Evolutionary conservation across 2,329 filamentous ascomycete species (phyloP).

Genomic region (Penicillium sp.): DNA sequence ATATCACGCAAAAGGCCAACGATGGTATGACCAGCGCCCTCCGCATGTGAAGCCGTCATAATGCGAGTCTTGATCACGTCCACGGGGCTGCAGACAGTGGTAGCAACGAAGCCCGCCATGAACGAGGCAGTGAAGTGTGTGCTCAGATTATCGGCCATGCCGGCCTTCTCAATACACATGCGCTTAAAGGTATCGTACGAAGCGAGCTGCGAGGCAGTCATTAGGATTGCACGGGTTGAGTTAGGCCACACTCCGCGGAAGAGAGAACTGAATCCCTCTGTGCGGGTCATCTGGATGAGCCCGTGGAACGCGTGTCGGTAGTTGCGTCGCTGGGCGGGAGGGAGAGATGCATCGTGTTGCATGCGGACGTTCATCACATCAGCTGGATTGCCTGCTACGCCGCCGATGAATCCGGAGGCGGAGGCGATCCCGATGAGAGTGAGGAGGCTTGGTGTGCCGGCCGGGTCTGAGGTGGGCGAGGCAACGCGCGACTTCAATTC

Average conservation of each 20-base stretch:
- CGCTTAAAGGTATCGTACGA: conserved; percentile 65
- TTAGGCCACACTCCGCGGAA: conserved; percentile 74
- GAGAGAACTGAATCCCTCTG: conserved; percentile 72
- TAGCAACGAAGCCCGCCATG: conserved; percentile 64
- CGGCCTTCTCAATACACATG: conserved; percentile 51
- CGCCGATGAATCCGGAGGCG: conserved; percentile 80
- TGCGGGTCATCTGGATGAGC: conserved; percentile 77
- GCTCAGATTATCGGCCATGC: conserved; percentile 54
- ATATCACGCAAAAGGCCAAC: conserved; percentile 53
- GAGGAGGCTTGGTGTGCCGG: conserved; percentile 62
- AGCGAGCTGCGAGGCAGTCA: conserved; percentile 64
- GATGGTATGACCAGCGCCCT: conserved; percentile 46
- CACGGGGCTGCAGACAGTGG: conserved; percentile 64
- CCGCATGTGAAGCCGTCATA: conserved; percentile 54
- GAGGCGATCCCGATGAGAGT: conserved; percentile 80
- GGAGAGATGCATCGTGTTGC: conserved; percentile 86
- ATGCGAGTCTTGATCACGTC: conserved; percentile 67
- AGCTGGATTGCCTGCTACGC: conserved; percentile 86
- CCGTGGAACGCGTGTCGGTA: conserved; percentile 89
- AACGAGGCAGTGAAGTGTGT: conserved; percentile 64
- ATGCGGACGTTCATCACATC: conserved; percentile 98
- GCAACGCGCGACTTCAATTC: conserved; percentile 74
- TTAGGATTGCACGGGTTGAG: conserved; percentile 60
- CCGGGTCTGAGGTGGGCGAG: conserved; percentile 27
- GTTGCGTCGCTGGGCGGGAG: conserved; percentile 70